A percentile compares a stretch with the other conserved stretches of the same genome.
Evolutionary conservation across 2,329 filamentous ascomycete species (phyloP).

Genomic region (Pseudogymnoascus pannorum): DNA sequence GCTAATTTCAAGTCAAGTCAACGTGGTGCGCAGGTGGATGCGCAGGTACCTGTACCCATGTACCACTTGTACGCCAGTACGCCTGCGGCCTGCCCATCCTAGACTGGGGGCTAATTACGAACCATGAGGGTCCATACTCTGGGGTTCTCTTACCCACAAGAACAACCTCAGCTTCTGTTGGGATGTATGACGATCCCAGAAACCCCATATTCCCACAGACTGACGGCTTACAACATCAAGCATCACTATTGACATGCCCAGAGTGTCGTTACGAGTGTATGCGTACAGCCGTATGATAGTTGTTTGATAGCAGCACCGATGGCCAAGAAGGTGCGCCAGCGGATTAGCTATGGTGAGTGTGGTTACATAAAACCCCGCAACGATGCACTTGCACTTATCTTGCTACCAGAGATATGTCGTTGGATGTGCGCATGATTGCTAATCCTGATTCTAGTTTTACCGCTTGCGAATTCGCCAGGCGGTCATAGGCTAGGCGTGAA

Average conservation of each 20-base stretch:
- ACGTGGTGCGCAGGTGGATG: neutral
- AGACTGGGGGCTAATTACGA: slow-evolving; percentile 7
- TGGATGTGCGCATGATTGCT: slow-evolving; percentile 7
- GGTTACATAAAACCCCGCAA: slow-evolving; percentile 12
- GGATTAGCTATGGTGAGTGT: slow-evolving; percentile 60
- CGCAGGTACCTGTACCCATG: neutral
- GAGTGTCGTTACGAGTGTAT: neutral
- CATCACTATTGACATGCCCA: neutral
- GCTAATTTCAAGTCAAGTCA: neutral
- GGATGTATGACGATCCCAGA: slow-evolving; percentile 1
- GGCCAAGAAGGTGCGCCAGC: slow-evolving; percentile 62
- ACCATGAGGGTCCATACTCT: slow-evolving; percentile 1
- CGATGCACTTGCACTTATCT: neutral
- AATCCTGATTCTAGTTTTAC: slow-evolving; percentile 48
- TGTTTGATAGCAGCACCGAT: slow-evolving; percentile 31
- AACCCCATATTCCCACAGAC: slow-evolving; percentile 1
- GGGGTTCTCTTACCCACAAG: slow-evolving; percentile 7
- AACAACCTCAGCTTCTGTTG: slow-evolving; percentile 8
- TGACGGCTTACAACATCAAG: neutral
- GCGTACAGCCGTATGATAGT: slow-evolving; percentile 10
- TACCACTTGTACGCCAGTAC: neutral
- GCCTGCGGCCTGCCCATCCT: slow-evolving; percentile 3
- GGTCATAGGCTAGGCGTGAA: slow-evolving; percentile 93
- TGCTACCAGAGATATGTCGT: neutral
- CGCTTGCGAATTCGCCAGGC: slow-evolving; percentile 65